These are phyloP conservation scores for Talaromyces sp. DNA, from an alignment of 2,329 filamentous ascomycete species.

Conservation along the genomic window DNA sequence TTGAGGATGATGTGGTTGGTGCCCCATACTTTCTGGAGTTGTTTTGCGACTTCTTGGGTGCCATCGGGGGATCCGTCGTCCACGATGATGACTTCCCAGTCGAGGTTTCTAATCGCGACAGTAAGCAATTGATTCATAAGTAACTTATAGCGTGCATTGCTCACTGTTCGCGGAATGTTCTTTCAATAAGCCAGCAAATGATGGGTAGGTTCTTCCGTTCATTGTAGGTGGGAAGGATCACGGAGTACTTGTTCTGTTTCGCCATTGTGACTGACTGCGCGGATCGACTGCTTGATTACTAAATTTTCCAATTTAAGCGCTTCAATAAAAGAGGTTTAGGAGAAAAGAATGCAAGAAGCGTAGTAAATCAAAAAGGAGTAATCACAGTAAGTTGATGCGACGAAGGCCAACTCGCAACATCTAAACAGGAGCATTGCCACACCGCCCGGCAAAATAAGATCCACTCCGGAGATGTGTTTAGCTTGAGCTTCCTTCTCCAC, in stretches of 20 bases:
- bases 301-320: not conserved
- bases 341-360: not conserved
- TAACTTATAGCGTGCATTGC: conserved; percentile 26
- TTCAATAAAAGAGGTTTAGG: not conserved
- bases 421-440: conserved; percentile 20
- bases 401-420: conserved; percentile 30
- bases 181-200: conserved; percentile 88
- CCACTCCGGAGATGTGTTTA: conserved; percentile 1
- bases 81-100: conserved; percentile 97
- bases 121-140: not conserved
- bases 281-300: not conserved
- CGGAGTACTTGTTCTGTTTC: conserved; percentile 78
- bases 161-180: conserved; percentile 85
- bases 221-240: conserved; percentile 98
- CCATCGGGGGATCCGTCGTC: conserved; percentile 97
- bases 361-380: not conserved
- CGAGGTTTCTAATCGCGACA: conserved; percentile 64
- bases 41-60: conserved; percentile 83
- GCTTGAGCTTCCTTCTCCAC: not conserved
- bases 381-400: conserved; percentile 23
- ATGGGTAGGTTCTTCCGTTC: conserved; percentile 96
- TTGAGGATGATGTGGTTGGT: conserved; percentile 75
- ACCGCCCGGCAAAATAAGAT: conserved; percentile 30
- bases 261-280: conserved; percentile 31
- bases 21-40: conserved; percentile 82